A percentile compares a stretch with the other conserved stretches of the same genome.
Conservation (phyloP, 176 grass and related monocot species). For the bread wheat (Triticum aestivum) region DNA sequence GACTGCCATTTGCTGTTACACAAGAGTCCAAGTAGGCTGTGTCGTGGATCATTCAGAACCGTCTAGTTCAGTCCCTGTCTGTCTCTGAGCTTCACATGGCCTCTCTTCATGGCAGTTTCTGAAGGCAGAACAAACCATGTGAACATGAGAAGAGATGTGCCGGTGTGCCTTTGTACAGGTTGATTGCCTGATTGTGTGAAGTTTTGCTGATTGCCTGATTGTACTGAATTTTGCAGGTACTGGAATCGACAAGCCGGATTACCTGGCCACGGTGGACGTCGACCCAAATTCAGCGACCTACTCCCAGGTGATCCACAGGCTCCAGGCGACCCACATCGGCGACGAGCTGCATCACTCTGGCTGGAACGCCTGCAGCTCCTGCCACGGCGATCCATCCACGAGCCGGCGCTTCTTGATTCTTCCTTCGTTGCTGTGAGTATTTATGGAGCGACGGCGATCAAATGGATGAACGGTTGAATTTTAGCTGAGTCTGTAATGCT, state of each 20-base stretch:
- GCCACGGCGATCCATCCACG: conserved; percentile 63
- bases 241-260: conserved; percentile 89
- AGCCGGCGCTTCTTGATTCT: conserved; percentile 72
- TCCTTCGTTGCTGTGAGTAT: conserved; percentile 75
- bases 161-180: neutral
- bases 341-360: conserved; percentile 94
- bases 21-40: neutral
- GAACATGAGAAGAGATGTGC: neutral
- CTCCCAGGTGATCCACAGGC: conserved; percentile 91
- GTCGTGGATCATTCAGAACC: neutral
- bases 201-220: neutral
- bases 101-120: neutral
- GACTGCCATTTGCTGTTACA: neutral
- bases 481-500: neutral
- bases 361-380: conserved; percentile 98
- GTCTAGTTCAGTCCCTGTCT: neutral
- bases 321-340: conserved; percentile 58
- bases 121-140: neutral
- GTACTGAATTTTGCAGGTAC: conserved; percentile 54
- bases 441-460: neutral
- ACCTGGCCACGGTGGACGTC: conserved; percentile 75
- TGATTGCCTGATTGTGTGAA: neutral
- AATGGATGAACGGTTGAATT: neutral
- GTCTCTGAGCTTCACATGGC: conserved; percentile 27
- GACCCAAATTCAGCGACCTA: conserved; percentile 71